Evolutionary conservation across 164 flowering plant genomes (phyloP), one percentile per base, ranked within the genome.

Genomic region (Cinnamomum chago): DNA sequence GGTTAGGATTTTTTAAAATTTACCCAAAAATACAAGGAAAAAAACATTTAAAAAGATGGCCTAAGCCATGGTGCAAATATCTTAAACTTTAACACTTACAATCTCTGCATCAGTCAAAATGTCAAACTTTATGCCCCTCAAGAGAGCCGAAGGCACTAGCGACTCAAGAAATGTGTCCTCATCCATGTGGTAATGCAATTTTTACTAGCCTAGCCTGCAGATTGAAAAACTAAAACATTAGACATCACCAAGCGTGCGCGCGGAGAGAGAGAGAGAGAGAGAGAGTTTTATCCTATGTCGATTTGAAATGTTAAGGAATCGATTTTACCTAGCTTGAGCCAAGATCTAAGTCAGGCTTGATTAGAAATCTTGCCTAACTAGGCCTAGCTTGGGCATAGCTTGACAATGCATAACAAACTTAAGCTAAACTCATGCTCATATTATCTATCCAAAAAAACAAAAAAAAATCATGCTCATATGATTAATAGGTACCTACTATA

Each of bases 31-130:
- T 30, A 68, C 50, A 1, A 70, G 24, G 17, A 24, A 20, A 70
- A 50, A 20, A 47, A 24, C 14, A 12, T n/a, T n/a, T 47, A 47
- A 20, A 24, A 58, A 67, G 15, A 20, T 23, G 20, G 11, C 2
- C 9, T 58, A 5, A 35, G 23, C 9, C 12, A 13, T 30, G 12
- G 58, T 17, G 74, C 30, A 65, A 60, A 23, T 62, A 11, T n/a
- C 65, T 1, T 52, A 62, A 58, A 9, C 22, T 24, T 24, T 58
- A 30, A 55, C 68, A 81, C 89, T 87, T 81, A 92, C 96, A 47
- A 82, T 81, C 30, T 87, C 93, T 20, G 35, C 79, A 72, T 83
- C 86, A 7, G 87, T 86, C 65, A 87, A 73, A 79, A 93, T 69
- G 70, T 73, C 67, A 74, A 93, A 85, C 11, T 65, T 72, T 62